phyloP scores from a whole-genome alignment of 2,329 filamentous ascomycete genomes.

The Reticulascus tulasneorum region DNA sequence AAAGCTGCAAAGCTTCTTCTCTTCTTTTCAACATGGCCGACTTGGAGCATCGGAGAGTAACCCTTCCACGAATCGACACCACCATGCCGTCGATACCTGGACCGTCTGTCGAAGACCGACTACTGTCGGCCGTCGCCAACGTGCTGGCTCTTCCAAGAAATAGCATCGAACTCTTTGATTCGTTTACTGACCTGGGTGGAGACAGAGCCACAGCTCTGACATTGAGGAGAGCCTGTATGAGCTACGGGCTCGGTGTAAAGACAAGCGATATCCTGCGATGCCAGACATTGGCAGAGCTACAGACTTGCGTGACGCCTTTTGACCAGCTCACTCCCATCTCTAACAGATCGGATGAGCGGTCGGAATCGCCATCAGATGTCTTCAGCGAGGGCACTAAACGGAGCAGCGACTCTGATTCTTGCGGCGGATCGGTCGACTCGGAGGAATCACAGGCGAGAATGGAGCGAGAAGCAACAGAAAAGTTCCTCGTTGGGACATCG shows the following conservation, averaged over 20 bases:
- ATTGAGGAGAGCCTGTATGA: slow-evolving; percentile 29
- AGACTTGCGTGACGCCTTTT: slow-evolving; percentile 33
- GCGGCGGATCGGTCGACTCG: slow-evolving; percentile 7
- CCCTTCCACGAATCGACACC: slow-evolving; percentile 20
- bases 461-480: slow-evolving; percentile 20
- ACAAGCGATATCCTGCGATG: slow-evolving; percentile 38
- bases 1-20: slow-evolving; percentile 3
- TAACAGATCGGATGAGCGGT: slow-evolving; percentile 10
- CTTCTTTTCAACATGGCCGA: slow-evolving; percentile 10
- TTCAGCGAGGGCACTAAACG: slow-evolving; percentile 14
- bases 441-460: slow-evolving; percentile 7
- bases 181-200: slow-evolving; percentile 41
- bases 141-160: slow-evolving; percentile 29
- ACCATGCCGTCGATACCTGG: slow-evolving; percentile 9
- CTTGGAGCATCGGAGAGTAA: slow-evolving; percentile 2
- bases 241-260: slow-evolving; percentile 29
- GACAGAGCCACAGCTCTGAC: slow-evolving; percentile 29
- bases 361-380: slow-evolving; percentile 12
- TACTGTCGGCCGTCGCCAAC: slow-evolving; percentile 29
- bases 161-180: slow-evolving; percentile 33
- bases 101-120: slow-evolving; percentile 23
- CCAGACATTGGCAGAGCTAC: slow-evolving; percentile 40
- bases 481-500: slow-evolving; percentile 34
- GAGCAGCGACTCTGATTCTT: slow-evolving; percentile 12
- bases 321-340: slow-evolving; percentile 4